Evolutionary conservation across 176 grass and related monocot genomes (phyloP), one percentile per base, ranked within the genome.

Genomic region (Avena sativa): DNA sequence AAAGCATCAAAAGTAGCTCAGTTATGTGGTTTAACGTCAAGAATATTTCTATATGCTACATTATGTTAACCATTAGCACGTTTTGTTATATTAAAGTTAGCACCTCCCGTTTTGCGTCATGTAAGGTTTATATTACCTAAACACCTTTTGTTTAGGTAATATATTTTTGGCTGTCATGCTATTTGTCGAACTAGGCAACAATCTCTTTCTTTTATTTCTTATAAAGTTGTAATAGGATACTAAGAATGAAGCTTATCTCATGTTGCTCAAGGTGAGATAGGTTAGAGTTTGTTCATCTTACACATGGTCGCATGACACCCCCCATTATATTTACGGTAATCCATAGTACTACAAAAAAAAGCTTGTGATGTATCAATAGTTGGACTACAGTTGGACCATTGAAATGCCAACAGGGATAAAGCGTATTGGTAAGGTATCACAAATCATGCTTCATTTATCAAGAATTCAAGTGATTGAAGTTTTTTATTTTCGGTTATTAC

Each of bases 171-270:
- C 9, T 1, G 9, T 48, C 46, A 48, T 48, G 9, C 46, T 48
- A 48, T 48, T 48, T 48, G 46, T 48, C 7, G 9, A 8, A 0
- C 46, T 48, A 48, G 46, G 46, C 7, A 8, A 8, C 46, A 48
- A 48, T 40, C 38, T 48, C 0, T 48, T 2, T 48, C 46, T 48
- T 48, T 48, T 1, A 48, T 48, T 9, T 8, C 46, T 8, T 48
- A 48, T 48, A 7, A 7, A 48, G 9, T 1, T 48, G 7, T 44
- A 9, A 80, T 61, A 80, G 57, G 36, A 25, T 62, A 80, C 38
- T 63, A 63, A 12, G 20, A 80, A 62, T 26, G 57, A 55, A 80
- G 78, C 36, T 15, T 58, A 19, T 62, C 78, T 80, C 36, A 28
- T 44, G 55, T 80, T 4, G 32, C 58, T 80, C n/a, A 47, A 80